Base-by-base conservation (phyloP, 371 early-diverging fungal species). In the Syncephalastrum racemosum region DNA sequence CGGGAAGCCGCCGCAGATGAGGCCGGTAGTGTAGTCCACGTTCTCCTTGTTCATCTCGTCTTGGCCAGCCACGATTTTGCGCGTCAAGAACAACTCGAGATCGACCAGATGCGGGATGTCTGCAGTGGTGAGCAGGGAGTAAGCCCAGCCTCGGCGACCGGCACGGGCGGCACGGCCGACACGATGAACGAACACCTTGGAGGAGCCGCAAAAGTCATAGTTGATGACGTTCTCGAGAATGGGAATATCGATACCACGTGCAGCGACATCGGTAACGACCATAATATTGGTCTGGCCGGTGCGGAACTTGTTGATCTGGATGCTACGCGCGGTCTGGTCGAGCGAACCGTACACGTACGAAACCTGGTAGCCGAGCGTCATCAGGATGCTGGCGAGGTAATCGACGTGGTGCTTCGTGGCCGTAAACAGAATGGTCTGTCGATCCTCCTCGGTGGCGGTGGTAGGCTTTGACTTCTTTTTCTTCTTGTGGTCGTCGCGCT, bases 171-270 rank as follows among this genome's bases (percentile, higher is more conserved):
- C 93, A 81, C 99, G 89, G 59, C 99, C 99, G 13, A 97, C 97
- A 64, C 99, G 89, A 83, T 99, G 99, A 19, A 99, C 85, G 83
- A 98, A 96, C 19, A 98, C 90, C 71, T 98, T 99, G 68, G 92
- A 88, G 44, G 90, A 86, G 36, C 90, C 87, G 15, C 94, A 85
- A 69, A 99, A 96, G 59, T 99, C 98, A 68, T 96, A 99, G 75
- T 98, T 98, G 79, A 99, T 88, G 39, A 99, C 96, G 59, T 95
- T 90, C 65, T 96, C 95, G 25, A 99, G 76, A 18, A 94, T 87
- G 16, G 98, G 99, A 53, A 99, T 96, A 85, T 99, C 99, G 51
- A 99, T 91, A 87, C 99, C 99, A 79, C 99, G 92, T 23, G 99
- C 98, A 20, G 99, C 99, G 3, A 99, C 95, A 71, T 99, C 99